Base-by-base conservation (phyloP, 2,329 filamentous ascomycete species). In the Thielaviopsis ethacetica region DNA sequence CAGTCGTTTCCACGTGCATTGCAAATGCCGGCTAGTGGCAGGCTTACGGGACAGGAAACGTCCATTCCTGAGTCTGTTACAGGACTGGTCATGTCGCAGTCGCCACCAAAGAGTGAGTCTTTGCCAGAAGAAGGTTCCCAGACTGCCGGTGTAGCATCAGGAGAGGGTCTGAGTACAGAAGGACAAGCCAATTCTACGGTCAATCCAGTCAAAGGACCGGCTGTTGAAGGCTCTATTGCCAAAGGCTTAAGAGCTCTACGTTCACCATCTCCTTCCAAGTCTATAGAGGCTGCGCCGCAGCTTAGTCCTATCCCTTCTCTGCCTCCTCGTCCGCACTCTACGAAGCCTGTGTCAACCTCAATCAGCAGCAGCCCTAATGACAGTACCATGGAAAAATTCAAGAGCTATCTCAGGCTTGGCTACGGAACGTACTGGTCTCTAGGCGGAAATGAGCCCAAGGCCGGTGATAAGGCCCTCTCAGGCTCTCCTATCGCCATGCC, bases 361-460 rank as follows among this genome's bases (percentile, higher is more conserved):
- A 34, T 54, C 56, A 30, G 21, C 24, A 44, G 30, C 13, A 56
- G 56, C 24, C 7, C 57, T 59, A 71, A 73, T 3, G 70, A 70
- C 27, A 70, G 71, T 9, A 72, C 72, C 21, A 68, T 80, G 62
- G 76, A 79, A 64, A 81, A 75, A 59, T 74, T 84, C 64, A 76
- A 84, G 66, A 79, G 76, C 63, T 85, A 82, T 65, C 73, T 88
- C 56, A 87, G 83, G 65, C 70, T 85, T 55, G 82, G 82, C 4
- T 85, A 85, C 63, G 82, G 82, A 27, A 83, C 79, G n/a, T 82
- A 83, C 63, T 85, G 82, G 82, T 75, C 65, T 60, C 1, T 60
- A 2, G 50, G 38, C 22, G 24, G 26, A 24, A 38, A 41, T 13
- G 50, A 54, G 10, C n/a, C 53, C n/a, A n/a, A 54, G 19, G 41